Evolutionary conservation across 2,329 filamentous ascomycete genomes (phyloP).

Genomic region (Fonsecaea nubica): DNA sequence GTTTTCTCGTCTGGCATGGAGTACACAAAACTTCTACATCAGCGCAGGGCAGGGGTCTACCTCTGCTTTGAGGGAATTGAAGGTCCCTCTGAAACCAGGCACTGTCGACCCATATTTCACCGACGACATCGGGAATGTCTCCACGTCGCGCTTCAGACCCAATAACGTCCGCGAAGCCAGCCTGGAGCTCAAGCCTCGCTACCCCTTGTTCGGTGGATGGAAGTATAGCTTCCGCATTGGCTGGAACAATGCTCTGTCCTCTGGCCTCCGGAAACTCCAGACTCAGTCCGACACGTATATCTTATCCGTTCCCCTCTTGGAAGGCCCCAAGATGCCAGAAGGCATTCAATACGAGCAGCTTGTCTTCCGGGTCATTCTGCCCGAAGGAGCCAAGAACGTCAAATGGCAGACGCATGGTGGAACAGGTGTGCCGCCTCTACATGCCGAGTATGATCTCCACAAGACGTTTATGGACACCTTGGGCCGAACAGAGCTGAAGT

Average conservation of each 20-base stretch:
- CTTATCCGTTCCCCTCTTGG: conserved; percentile 88
- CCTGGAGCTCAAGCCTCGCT: conserved; percentile 89
- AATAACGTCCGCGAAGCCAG: conserved; percentile 71
- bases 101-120: conserved; percentile 91
- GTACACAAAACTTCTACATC: conserved; percentile 71
- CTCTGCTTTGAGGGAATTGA: conserved; percentile 80
- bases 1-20: conserved; percentile 80
- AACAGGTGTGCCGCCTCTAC: conserved; percentile 74
- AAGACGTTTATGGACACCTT: conserved; percentile 93
- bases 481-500: conserved; percentile 79
- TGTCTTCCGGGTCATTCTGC: conserved; percentile 80
- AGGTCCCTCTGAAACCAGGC: conserved; percentile 78
- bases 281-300: conserved; percentile 72
- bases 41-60: conserved; percentile 65
- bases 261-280: conserved; percentile 71
- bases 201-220: conserved; percentile 97
- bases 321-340: conserved; percentile 85
- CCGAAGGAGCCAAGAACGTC: conserved; percentile 78
- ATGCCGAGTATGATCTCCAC: conserved; percentile 68
- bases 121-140: conserved; percentile 96
- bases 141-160: conserved; percentile 82
- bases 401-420: conserved; percentile 76
- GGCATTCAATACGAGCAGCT: conserved; percentile 85
- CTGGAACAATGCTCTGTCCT: conserved; percentile 86
- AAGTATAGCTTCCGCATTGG: conserved; percentile 97